Percentiles rank a stretch among this genome's conserved stretches.
These are phyloP conservation scores for Ambrosia trifida DNA, from an alignment of 129 eudicot genomes.

Conservation along the genomic window DNA sequence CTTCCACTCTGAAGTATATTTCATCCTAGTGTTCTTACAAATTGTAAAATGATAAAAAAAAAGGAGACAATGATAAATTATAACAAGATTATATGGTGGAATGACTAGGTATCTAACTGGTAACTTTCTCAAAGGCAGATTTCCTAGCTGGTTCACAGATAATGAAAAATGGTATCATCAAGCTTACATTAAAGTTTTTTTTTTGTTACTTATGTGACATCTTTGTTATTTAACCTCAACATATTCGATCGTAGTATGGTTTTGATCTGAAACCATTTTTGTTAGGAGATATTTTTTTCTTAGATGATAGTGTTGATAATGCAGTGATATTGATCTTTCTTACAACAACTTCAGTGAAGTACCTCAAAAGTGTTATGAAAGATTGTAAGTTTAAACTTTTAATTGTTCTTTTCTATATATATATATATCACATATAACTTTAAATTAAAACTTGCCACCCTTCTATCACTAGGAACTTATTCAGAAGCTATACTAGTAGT, in stretches of 20 bases:
- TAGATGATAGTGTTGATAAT: background rate
- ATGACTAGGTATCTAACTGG: slow-evolving; percentile 44
- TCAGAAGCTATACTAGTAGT: slow-evolving; percentile 50
- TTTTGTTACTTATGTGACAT: too few relatives aligned
- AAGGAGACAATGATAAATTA: background rate
- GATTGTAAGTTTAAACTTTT: slow-evolving; percentile 28
- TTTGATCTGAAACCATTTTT: too few relatives aligned
- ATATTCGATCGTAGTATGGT: too few relatives aligned
- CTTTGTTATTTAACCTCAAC: too few relatives aligned
- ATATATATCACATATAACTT: background rate
- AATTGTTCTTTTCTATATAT: background rate
- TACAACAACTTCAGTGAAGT: slow-evolving; percentile 48
- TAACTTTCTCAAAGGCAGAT: slow-evolving; percentile 46
- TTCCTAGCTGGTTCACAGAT: slow-evolving; percentile 45
- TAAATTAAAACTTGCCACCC: background rate
- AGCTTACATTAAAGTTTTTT: too few relatives aligned
- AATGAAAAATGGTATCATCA: background rate
- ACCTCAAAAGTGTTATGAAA: slow-evolving; percentile 4
- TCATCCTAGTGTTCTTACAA: slow-evolving; percentile 40
- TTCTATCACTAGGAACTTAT: slow-evolving; percentile 50
- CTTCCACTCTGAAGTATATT: too few relatives aligned
- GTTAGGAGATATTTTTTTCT: background rate
- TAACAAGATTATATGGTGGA: background rate
- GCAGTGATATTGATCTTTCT: slow-evolving; percentile 58
- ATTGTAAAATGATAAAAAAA: background rate